Conservation (phyloP, 805 yeast species). For the Teunomyces barrocoloradensis region DNA sequence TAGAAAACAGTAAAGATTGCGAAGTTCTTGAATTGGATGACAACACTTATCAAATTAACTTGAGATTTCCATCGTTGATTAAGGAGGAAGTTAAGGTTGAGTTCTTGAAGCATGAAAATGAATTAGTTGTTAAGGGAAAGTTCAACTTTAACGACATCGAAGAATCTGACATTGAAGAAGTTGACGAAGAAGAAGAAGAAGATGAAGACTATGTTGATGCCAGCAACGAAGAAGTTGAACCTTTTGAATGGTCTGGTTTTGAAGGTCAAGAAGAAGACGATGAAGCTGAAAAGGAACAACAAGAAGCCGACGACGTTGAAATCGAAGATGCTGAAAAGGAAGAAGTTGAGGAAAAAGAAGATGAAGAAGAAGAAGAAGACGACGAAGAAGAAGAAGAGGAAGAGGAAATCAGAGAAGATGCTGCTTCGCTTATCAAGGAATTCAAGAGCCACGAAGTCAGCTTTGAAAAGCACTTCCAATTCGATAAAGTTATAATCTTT, state of each 20-base stretch:
- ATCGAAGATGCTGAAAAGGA: slow-evolving; percentile 9
- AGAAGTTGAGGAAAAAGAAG: slow-evolving; percentile 13
- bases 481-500: slow-evolving; percentile 37
- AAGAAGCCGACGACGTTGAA: slow-evolving; percentile 1
- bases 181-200: slow-evolving; percentile 17
- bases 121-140: slow-evolving; percentile 40
- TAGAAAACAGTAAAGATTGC: slow-evolving; percentile 43
- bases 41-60: slow-evolving; percentile 36
- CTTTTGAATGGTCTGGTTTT: slow-evolving; percentile 10
- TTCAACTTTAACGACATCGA: slow-evolving; percentile 27
- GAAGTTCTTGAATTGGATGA: slow-evolving; percentile 40
- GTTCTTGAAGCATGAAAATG: slow-evolving; percentile 39
- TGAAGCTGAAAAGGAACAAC: slow-evolving; percentile 10
- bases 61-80: slow-evolving; percentile 41
- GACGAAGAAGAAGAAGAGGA: slow-evolving; percentile 22
- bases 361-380: slow-evolving; percentile 13
- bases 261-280: slow-evolving; percentile 15
- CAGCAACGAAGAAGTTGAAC: slow-evolving; percentile 7
- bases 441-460: slow-evolving; percentile 38
- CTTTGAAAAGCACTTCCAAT: slow-evolving; percentile 43
- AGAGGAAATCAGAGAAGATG: slow-evolving; percentile 42
- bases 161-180: slow-evolving; percentile 22
- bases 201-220: slow-evolving; percentile 9
- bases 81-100: slow-evolving; percentile 40
- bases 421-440: slow-evolving; percentile 35